Evolutionary conservation across 2,329 filamentous ascomycete species (phyloP), one percentile per base, ranked within the genome.

Genomic region (Ophiostoma fasciatum): DNA sequence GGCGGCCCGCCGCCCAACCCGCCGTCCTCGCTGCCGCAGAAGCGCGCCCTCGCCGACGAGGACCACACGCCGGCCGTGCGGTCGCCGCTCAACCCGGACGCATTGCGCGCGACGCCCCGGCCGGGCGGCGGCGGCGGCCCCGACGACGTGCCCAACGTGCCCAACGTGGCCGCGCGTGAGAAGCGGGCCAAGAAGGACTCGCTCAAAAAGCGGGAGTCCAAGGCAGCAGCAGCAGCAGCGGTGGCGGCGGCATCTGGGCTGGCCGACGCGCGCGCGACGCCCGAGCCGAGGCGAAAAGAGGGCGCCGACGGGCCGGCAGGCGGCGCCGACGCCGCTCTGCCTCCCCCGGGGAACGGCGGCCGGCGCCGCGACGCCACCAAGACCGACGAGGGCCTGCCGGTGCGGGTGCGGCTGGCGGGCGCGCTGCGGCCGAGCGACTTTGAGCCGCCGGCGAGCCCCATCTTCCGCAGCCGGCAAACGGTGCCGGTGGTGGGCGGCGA

Each of bases 31-130:
- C 59, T 78, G 18, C 72, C 75, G 4, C 68, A 78, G 50, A 81
- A 81, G 49, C 74, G 77, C 40, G 60, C 63, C 17, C 63, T 79
- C 4, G 42, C 39, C 21, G 77, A 81, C 42, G 78, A 82, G 48
- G 73, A 73, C 50, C 75, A 85, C 54, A 68, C 68, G 42, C 80
- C 81, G 5, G 66, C 74, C 11, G 65, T 84, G 2, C 74, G 80
- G 3, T 87, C 81, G 10, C 80, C 80, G 20, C 68, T 87, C 42
- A 85, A 85, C 47, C 74, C 76, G 31, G 73, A 78, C 31, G 28
- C 39, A 9, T 34, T 38, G n/a, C 22, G 52, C 41, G 45, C 52
- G 7, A 46, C 52, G 9, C 51, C 51, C 28, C 61, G 59, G 37
- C 48, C 55, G 3, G n/a, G n/a, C n/a, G n/a, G n/a, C n/a, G n/a